Base-by-base conservation (phyloP, 768 basidiomycete species). In the Favolaschia claudopus region DNA sequence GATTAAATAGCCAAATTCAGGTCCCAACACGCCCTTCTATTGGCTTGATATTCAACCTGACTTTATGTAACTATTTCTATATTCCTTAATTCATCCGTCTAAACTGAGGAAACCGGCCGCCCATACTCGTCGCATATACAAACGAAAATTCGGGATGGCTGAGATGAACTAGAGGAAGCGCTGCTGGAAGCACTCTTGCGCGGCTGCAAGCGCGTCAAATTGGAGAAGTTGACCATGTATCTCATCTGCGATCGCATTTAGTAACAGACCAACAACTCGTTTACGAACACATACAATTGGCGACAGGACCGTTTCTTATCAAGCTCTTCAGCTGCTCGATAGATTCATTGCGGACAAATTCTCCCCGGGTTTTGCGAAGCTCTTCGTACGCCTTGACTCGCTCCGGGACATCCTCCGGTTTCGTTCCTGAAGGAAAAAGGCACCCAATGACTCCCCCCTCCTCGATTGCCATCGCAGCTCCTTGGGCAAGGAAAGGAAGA, bases 391-490 rank as follows among this genome's bases (percentile, higher is more conserved):
- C 56, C 15, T 49, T 19, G 3, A 63, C 40, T 15, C 56, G 32
- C 3, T 31, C 47, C 10, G 38, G 46, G 12, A 63, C 28, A 20
- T 63, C 51, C 20, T 54, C 46, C 19, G 39, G 39, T 13, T 10
- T 29, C 4, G 61, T 62, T 17, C 61, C 61, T 4, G 40, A 5
- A 5, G 61, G 61, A n/a, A 62, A 24, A 20, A 62, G 40, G 20
- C 36, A 33, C 17, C 55, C 50, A 2, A 62, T n/a, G 13, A 51
- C 32, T 13, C 50, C 60, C 2, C 49, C 60, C 2, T 62, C 70
- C 46, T 72, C 71, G 46, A 70, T 62, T 7, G 68, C 71, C 44
- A 70, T 67, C 7, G 62, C 70, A 15, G 70, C 70, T 17, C 70
- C 68, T 48, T 69, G 67, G 14, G 62, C 70, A 6, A 67, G 43